phyloP scores from a whole-genome alignment of 306 rosid species.

The Vigna reflexopilosa region DNA sequence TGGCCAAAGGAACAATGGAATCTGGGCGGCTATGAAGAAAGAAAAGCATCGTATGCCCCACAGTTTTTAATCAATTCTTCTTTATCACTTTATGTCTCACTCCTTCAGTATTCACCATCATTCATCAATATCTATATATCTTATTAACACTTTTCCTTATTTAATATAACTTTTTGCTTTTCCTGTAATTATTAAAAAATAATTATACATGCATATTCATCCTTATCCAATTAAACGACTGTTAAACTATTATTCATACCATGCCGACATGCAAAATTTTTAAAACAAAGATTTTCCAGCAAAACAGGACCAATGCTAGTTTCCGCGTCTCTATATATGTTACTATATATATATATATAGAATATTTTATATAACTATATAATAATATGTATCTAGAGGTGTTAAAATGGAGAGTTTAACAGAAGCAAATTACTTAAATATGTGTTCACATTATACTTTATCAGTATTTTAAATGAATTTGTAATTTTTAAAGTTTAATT shows the following conservation, averaged over 20 bases:
- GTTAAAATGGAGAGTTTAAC: too few relatives aligned
- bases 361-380: too few relatives aligned
- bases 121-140: conserved; percentile 13
- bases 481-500: too few relatives aligned
- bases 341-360: not conserved
- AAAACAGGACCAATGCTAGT: conserved; percentile 33
- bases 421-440: too few relatives aligned
- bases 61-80: conserved; percentile 21
- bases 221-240: not conserved
- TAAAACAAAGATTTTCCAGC: not conserved
- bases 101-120: conserved; percentile 10
- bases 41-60: conserved; percentile 39
- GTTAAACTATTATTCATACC: not conserved
- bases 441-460: too few relatives aligned
- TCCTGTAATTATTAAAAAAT: not conserved
- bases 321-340: too few relatives aligned
- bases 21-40: conserved; percentile 32
- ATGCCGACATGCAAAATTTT: not conserved
- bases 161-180: conserved; percentile 1
- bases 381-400: too few relatives aligned
- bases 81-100: conserved; percentile 36
- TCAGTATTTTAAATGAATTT: too few relatives aligned
- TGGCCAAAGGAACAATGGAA: conserved; percentile 11
- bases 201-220: not conserved
- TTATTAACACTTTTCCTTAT: conserved; percentile 16